These are phyloP conservation scores for Allomyces macrogynus DNA, from an alignment of 192 early-diverging fungal species.

Conservation along the genomic window DNA sequence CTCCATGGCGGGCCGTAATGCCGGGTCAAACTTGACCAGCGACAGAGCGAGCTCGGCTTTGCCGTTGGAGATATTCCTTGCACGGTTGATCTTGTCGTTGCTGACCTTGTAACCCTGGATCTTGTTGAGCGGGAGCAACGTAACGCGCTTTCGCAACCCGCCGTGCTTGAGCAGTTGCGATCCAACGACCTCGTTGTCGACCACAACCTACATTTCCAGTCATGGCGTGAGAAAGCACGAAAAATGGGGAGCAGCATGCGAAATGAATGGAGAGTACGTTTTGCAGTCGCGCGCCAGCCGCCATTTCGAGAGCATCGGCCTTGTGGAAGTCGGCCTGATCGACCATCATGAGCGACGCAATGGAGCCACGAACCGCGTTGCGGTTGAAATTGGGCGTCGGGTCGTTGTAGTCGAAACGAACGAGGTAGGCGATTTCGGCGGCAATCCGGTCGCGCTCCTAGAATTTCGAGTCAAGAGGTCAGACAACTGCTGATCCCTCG, in stretches of 20 bases:
- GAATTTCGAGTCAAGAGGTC: conserved; percentile 8
- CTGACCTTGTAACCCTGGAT: conserved; percentile 32
- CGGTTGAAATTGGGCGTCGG: conserved; percentile 78
- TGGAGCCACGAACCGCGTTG: conserved; percentile 71
- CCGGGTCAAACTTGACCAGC: conserved; percentile 58
- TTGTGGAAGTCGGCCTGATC: conserved; percentile 39
- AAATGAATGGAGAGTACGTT: conserved; percentile 24
- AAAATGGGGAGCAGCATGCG: not conserved
- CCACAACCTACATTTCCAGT: conserved; percentile 44
- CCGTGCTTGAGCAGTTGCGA: conserved; percentile 62
- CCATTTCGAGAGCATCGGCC: conserved; percentile 73
- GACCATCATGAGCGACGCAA: conserved; percentile 72
- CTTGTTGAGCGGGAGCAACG: conserved; percentile 92
- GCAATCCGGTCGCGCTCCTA: conserved; percentile 6
- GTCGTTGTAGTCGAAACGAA: conserved; percentile 66
- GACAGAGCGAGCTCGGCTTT: conserved; percentile 74
- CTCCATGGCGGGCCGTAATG: conserved; percentile 64
- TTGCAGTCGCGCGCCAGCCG: conserved; percentile 80
- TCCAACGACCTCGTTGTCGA: conserved; percentile 65
- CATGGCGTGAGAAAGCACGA: not conserved
- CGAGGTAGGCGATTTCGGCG: conserved; percentile 10
- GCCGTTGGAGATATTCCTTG: conserved; percentile 14
- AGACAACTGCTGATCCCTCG: not conserved
- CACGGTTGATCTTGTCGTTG: not conserved
- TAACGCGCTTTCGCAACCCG: conserved; percentile 52